phyloP scores from a whole-genome alignment of 805 yeast species.

The Scheffersomyces stipitis region DNA sequence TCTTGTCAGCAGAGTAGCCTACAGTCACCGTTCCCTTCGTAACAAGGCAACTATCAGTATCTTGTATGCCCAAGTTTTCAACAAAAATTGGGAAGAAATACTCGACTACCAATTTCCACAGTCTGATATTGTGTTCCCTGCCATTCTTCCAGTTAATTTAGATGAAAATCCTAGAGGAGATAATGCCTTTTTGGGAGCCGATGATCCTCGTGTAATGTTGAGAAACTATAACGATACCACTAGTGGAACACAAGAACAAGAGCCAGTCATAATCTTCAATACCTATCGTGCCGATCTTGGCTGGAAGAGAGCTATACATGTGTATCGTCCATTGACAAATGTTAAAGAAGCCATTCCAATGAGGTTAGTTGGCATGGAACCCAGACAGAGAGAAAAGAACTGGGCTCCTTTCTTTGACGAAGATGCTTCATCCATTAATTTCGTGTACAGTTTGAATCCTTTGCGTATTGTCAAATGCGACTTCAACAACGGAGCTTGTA shows the following conservation, averaged over 20 bases:
- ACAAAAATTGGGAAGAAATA: constrained; percentile 20
- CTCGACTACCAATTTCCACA: constrained; percentile 4
- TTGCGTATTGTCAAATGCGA: background rate
- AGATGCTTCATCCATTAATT: background rate
- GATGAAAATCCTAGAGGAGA: background rate
- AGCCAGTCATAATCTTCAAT: constrained; percentile 22
- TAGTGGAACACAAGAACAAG: constrained; percentile 13
- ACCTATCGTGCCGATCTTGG: constrained; percentile 8
- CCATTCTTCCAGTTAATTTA: background rate
- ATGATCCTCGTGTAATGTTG: constrained; percentile 17
- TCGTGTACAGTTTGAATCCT: background rate
- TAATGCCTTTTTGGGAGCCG: constrained; percentile 10
- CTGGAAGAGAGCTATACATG: constrained; percentile 18
- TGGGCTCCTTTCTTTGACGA: constrained; percentile 1
- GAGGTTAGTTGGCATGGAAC: constrained; percentile 1
- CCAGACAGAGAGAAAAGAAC: constrained; percentile 1
- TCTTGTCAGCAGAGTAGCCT: constrained; percentile 7
- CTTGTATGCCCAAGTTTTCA: constrained; percentile 19
- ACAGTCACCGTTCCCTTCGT: constrained; percentile 2
- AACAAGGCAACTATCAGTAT: constrained; percentile 7
- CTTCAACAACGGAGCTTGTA: background rate
- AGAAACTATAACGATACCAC: too few relatives aligned
- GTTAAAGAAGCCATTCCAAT: constrained; percentile 2
- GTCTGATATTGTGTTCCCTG: background rate
- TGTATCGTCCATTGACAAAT: constrained; percentile 16